Evolutionary conservation across 164 flowering plant species (phyloP), one percentile per base, ranked within the genome.

Genomic region (Magnolia officinalis): DNA sequence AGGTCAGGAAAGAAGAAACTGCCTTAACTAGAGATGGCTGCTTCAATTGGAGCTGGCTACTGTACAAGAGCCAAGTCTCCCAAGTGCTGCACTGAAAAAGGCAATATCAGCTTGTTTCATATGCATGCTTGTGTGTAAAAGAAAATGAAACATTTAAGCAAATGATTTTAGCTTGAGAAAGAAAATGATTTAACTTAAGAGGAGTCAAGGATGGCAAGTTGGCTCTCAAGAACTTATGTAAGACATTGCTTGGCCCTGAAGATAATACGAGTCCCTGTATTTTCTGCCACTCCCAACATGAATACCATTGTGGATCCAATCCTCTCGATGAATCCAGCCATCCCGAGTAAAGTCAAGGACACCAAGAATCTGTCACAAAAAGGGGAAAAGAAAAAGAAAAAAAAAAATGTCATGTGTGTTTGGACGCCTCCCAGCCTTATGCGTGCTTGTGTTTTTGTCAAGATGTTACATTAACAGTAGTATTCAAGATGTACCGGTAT

Each of bases 251-350:
- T 94, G 98, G 4, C 93, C 98, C 84, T 94, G 97, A 50, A 96
- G 89, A 74, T 70, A 94, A 82, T 86, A 90, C 1, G 98, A 94
- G 73, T 96, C 98, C 80, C 83, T 92, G 86, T 96, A 96, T 79
- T 94, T 96, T 80, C 98, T 89, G 68, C 96, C 93, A 74, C 91
- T 86, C 63, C 92, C 98, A 21, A 88, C 52, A 71, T 94, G 95
- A 82, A 96, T 87, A 19, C 99, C 98, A 79, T 78, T 91, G 61
- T 79, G 86, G 37, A 93, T 88, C 99, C 99, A 96, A 77, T 96
- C 99, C 83, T 89, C 97, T 2, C 97, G 89, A 76, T 93, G 94
- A 70, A 96, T 90, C 99, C 99, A 96, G 68, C 91, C 93, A 72
- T 96, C 99, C 18, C 97, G 91, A 63, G 89, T 87, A 71, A 88